phyloP scores from a whole-genome alignment of 805 yeast species.

The Nakazawaea siamensis region DNA sequence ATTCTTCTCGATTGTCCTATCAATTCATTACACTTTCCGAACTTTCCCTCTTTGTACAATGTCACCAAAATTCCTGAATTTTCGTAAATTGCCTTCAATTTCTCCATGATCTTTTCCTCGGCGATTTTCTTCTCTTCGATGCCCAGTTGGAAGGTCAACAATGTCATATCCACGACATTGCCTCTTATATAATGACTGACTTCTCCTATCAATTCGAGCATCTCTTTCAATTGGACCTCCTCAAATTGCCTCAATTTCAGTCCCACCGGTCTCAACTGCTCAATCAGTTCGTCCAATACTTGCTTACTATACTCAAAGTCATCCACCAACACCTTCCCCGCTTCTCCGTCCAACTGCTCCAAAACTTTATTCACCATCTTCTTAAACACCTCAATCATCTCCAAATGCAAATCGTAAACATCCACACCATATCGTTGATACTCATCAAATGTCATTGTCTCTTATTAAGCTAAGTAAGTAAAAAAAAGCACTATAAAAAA shows the following conservation, averaged over 20 bases:
- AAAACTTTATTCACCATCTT: background rate
- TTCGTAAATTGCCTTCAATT: too few relatives aligned
- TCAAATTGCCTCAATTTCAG: background rate
- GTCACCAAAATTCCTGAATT: too few relatives aligned
- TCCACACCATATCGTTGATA: conserved; percentile 1
- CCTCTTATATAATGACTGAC: conserved; percentile 1
- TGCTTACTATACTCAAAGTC: conserved; percentile 5
- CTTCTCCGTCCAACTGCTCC: background rate
- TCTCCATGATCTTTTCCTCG: too few relatives aligned
- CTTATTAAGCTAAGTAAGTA: background rate
- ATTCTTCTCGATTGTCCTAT: too few relatives aligned
- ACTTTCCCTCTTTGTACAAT: background rate
- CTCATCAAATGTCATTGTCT: background rate
- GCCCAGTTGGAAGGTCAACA: conserved; percentile 3
- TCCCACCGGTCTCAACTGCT: background rate
- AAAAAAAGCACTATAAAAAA: background rate
- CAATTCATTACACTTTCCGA: too few relatives aligned
- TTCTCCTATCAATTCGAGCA: background rate
- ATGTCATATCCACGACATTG: conserved; percentile 7
- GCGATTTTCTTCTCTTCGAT: too few relatives aligned
- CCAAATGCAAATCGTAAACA: background rate
- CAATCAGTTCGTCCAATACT: background rate
- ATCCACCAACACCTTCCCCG: conserved; percentile 1
- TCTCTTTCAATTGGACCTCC: background rate
- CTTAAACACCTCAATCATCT: conserved; percentile 1